These are phyloP conservation scores for Kwoniella sp. DNA, from an alignment of 768 basidiomycete genomes.

Conservation along the genomic window DNA sequence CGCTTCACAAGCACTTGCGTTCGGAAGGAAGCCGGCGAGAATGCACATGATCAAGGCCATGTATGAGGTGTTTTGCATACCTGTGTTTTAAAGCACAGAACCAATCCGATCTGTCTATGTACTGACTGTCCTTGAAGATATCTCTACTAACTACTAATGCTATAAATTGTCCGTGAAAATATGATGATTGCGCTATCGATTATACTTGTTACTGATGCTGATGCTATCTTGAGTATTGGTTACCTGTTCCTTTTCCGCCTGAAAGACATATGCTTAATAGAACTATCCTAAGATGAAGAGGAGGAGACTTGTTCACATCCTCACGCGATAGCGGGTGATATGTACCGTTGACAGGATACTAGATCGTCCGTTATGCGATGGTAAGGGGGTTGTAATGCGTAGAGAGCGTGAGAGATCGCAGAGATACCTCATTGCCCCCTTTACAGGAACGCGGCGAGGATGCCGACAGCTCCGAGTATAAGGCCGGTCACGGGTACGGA, in stretches of 20 bases:
- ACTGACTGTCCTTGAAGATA: background rate
- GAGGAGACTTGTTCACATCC: background rate
- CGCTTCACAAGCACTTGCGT: too few relatives aligned
- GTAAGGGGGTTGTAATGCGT: background rate
- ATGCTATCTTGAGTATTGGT: background rate
- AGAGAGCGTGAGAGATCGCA: too few relatives aligned
- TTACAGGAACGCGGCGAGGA: conserved; percentile 3
- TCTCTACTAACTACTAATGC: background rate
- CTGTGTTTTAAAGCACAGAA: too few relatives aligned
- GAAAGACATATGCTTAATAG: background rate
- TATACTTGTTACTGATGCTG: conserved; percentile 1
- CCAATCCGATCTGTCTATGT: background rate
- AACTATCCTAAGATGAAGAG: background rate
- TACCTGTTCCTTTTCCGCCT: background rate
- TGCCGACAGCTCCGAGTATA: background rate
- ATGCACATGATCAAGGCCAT: too few relatives aligned
- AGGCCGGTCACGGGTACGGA: background rate
- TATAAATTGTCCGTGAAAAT: background rate
- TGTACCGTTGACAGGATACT: conserved; percentile 8
- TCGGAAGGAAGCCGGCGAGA: too few relatives aligned
- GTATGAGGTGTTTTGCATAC: background rate
- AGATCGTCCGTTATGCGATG: background rate
- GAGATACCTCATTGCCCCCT: too few relatives aligned
- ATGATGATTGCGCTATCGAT: background rate
- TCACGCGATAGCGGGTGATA: background rate